Percentiles rank a stretch among this genome's conserved stretches.
Conservation (phyloP, 1,284 basidiomycete genomes). For the Ceratobasidium sp. region DNA sequence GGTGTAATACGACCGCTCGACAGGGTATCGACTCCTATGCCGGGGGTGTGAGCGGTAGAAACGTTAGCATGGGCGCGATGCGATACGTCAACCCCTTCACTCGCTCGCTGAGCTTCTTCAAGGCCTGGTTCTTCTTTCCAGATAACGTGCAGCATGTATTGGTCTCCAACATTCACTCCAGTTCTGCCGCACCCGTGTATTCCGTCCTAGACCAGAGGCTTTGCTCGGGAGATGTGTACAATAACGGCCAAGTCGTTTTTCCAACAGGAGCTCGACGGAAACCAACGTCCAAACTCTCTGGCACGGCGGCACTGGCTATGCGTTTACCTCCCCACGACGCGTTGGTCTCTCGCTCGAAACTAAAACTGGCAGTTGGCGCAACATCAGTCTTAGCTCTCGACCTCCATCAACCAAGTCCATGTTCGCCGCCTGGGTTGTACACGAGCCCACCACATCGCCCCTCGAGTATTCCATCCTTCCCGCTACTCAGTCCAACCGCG, state of each 20-base stretch:
- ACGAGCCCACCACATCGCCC: constrained; percentile 47
- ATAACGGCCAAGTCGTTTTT: constrained; percentile 53
- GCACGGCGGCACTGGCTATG: constrained; percentile 65
- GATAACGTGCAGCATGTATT: constrained; percentile 66
- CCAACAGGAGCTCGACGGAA: constrained; percentile 46
- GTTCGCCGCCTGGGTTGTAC: constrained; percentile 66
- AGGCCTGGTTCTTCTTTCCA: constrained; percentile 74
- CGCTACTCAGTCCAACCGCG: constrained; percentile 41
- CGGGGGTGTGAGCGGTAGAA: constrained; percentile 65
- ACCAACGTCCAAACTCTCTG: constrained; percentile 56
- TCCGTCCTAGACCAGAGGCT: constrained; percentile 69
- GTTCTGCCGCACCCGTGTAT: constrained; percentile 57
- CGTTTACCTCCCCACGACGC: constrained; percentile 2
- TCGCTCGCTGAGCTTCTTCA: constrained; percentile 63
- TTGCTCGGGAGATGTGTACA: constrained; percentile 53
- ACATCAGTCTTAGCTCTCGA: constrained; percentile 64
- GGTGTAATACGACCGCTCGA: constrained; percentile 52
- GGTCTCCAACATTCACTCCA: constrained; percentile 59
- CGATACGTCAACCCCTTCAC: constrained; percentile 59
- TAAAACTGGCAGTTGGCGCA: constrained; percentile 63
- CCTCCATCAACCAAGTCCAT: constrained; percentile 61
- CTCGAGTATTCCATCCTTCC: constrained; percentile 65
- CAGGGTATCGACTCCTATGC: constrained; percentile 63
- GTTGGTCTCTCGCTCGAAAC: constrained; percentile 46
- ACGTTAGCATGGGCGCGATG: constrained; percentile 64